phyloP scores from a whole-genome alignment of 2,329 filamentous ascomycete genomes.

The Laburnicola sp. region DNA sequence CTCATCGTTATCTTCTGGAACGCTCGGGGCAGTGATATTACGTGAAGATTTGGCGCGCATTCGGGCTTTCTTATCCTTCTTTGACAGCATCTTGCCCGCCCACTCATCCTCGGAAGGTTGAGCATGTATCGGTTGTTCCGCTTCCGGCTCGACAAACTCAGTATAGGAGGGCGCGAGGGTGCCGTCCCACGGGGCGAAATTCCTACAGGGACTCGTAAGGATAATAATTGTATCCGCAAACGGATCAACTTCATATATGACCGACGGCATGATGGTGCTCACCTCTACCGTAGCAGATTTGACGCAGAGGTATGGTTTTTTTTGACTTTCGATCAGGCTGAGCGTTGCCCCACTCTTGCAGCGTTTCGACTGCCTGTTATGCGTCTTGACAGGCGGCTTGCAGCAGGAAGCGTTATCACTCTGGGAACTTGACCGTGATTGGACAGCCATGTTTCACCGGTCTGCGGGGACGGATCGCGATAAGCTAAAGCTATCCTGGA shows the following conservation, averaged over 20 bases:
- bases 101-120: slow-evolving; percentile 1
- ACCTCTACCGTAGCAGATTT: not conserved
- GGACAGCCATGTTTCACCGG: slow-evolving; percentile 1
- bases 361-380: not conserved
- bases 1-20: slow-evolving; percentile 2
- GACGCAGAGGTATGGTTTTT: not conserved
- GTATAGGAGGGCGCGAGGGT: slow-evolving; percentile 1
- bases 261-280: not conserved
- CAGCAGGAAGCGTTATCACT: slow-evolving; percentile 4
- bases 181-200: slow-evolving; percentile 1
- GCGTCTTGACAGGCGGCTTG: not conserved
- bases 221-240: slow-evolving; percentile 3
- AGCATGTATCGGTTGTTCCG: slow-evolving; percentile 2
- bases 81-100: not conserved
- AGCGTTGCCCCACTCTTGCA: slow-evolving; percentile 3
- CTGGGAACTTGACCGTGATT: slow-evolving; percentile 2
- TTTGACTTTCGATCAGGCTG: slow-evolving; percentile 4
- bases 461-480: not conserved
- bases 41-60: not conserved
- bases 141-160: not conserved
- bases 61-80: not conserved
- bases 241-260: not conserved
- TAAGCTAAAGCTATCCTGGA: not conserved
- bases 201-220: not conserved
- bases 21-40: not conserved